phyloP scores from a whole-genome alignment of 495 filamentous ascomycete species.

The Polyplosphaeria fusca region DNA sequence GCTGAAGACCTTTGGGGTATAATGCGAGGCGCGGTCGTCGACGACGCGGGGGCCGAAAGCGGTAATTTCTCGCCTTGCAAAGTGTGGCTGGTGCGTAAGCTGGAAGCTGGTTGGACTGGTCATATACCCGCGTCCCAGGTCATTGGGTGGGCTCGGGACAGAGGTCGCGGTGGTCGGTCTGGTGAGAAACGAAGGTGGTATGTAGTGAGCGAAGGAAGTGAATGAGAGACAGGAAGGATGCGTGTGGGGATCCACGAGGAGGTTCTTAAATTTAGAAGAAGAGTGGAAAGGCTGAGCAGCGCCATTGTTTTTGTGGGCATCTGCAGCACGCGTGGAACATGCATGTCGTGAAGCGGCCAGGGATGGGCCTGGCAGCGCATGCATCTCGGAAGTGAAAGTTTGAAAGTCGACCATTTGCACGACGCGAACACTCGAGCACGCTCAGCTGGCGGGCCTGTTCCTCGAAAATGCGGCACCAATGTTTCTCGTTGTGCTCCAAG shows the following conservation, averaged over 20 bases:
- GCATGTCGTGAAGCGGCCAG: slow-evolving; percentile 27
- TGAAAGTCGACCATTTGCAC: slow-evolving; percentile 16
- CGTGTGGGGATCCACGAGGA: slow-evolving; percentile 18
- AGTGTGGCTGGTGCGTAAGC: slow-evolving; percentile 21
- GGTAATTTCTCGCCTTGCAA: slow-evolving; percentile 12
- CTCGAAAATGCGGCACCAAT: background rate
- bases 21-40: slow-evolving; percentile 9
- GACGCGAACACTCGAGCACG: slow-evolving; percentile 1
- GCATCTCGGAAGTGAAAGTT: slow-evolving; percentile 23
- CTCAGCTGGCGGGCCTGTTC: background rate
- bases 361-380: slow-evolving; percentile 20
- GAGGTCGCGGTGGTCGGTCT: no score
- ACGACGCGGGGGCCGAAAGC: slow-evolving; percentile 18
- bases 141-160: no score
- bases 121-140: no score
- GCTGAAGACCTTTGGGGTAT: slow-evolving; percentile 13
- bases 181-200: slow-evolving; percentile 16
- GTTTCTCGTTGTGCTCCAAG: background rate
- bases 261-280: slow-evolving; percentile 31
- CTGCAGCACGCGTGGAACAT: slow-evolving; percentile 29
- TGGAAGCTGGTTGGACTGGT: no score
- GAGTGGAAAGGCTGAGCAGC: slow-evolving; percentile 13
- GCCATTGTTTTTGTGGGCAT: slow-evolving; percentile 28
- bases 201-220: slow-evolving; percentile 12
- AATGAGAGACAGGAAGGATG: slow-evolving; percentile 19